These are phyloP conservation scores for Ceriops decandra DNA, from an alignment of 345 rosid species.

Conservation along the genomic window DNA sequence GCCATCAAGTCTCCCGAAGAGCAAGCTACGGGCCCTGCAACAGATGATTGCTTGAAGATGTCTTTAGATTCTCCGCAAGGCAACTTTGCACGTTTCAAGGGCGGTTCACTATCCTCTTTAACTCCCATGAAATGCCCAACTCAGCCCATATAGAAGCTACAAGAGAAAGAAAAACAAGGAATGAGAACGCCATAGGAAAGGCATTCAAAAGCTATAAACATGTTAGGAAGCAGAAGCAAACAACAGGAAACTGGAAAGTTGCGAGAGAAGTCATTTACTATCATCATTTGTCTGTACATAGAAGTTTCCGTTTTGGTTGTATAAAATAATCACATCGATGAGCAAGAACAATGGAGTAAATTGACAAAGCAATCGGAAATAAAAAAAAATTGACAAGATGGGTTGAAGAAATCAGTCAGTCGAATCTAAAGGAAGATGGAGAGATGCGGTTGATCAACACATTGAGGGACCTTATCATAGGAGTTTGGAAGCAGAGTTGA, in stretches of 20 bases:
- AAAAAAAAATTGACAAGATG: too few species aligned
- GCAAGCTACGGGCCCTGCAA: slow-evolving; percentile 31
- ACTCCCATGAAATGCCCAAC: slow-evolving; percentile 64
- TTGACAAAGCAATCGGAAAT: too few species aligned
- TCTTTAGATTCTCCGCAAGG: slow-evolving; percentile 39
- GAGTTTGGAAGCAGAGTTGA: too few species aligned
- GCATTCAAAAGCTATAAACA: neutral
- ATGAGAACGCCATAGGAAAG: neutral
- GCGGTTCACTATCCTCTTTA: slow-evolving; percentile 68
- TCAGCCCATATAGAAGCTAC: slow-evolving; percentile 52
- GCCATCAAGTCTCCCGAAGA: slow-evolving; percentile 67
- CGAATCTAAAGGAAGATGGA: too few species aligned
- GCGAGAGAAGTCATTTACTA: too few species aligned
- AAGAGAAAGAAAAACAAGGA: slow-evolving; percentile 2
- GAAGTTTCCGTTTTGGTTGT: too few species aligned
- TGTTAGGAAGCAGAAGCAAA: neutral
- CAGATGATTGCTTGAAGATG: slow-evolving; percentile 35
- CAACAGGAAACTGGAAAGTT: neutral
- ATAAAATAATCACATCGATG: too few species aligned
- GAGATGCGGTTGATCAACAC: too few species aligned
- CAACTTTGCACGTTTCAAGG: slow-evolving; percentile 53
- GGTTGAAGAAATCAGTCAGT: too few species aligned
- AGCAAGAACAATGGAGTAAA: too few species aligned
- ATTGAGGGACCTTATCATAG: too few species aligned
- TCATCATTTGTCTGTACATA: too few species aligned